These are phyloP conservation scores for Lachnellula hyalina DNA, from an alignment of 2,329 filamentous ascomycete species.

Conservation along the genomic window DNA sequence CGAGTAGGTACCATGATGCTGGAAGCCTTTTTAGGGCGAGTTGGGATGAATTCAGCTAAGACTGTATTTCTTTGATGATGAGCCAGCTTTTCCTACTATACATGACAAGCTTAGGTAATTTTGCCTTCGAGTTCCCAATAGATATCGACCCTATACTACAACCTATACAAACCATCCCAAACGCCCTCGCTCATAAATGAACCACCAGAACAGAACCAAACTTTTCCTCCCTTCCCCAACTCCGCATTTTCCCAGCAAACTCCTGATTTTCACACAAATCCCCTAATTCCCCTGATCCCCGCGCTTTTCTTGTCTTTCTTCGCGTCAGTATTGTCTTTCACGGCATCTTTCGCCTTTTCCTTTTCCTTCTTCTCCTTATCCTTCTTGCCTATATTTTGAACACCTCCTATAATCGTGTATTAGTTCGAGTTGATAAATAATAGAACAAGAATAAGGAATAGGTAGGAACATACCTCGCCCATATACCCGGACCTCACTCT, in stretches of 20 bases:
- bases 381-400: constrained; percentile 45
- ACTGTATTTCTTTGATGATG: too few species aligned
- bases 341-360: constrained; percentile 5
- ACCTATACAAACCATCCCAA: background rate
- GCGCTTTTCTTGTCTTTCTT: constrained; percentile 40
- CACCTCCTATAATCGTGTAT: constrained; percentile 32
- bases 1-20: too few species aligned
- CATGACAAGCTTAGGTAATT: too few species aligned
- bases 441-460: background rate
- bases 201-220: background rate
- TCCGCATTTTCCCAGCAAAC: background rate
- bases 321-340: constrained; percentile 30
- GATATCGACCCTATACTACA: background rate
- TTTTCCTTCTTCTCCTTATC: constrained; percentile 9
- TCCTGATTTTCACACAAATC: constrained; percentile 8
- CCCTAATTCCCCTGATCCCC: constrained; percentile 38
- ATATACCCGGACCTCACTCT: constrained; percentile 46
- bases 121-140: too few species aligned
- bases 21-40: too few species aligned
- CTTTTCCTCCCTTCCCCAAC: background rate
- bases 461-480: constrained; percentile 44
- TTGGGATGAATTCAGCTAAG: too few species aligned
- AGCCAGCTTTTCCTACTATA: too few species aligned
- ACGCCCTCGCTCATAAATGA: too few species aligned
- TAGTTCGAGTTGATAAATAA: background rate